These are phyloP conservation scores for Teratosphaeria nubilosa DNA, from an alignment of 2,329 filamentous ascomycete genomes.

Conservation along the genomic window DNA sequence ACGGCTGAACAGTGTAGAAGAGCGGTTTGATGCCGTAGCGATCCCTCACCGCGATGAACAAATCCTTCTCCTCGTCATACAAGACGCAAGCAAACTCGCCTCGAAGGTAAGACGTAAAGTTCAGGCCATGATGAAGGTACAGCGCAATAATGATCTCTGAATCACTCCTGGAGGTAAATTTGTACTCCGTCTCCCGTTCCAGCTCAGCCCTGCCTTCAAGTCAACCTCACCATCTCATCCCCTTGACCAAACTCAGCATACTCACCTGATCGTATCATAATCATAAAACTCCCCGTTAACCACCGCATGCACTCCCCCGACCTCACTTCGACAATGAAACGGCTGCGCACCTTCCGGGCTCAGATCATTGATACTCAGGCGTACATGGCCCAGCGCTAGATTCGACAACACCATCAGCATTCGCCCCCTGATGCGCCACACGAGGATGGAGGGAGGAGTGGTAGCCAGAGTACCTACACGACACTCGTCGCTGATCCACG, in stretches of 20 bases:
- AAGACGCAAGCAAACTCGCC: constrained; percentile 48
- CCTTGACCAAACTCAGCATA: neutral
- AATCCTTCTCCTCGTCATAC: constrained; percentile 35
- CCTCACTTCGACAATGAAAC: constrained; percentile 13
- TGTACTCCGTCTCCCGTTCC: constrained; percentile 27
- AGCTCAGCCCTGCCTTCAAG: constrained; percentile 17
- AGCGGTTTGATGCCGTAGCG: constrained; percentile 50
- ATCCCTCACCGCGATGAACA: constrained; percentile 42
- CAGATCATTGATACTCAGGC: constrained; percentile 46
- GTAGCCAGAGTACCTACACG: constrained; percentile 28
- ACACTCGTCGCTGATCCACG: constrained; percentile 37
- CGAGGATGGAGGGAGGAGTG: neutral
- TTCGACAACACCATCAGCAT: constrained; percentile 13
- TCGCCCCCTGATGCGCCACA: neutral
- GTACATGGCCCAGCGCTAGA: constrained; percentile 39
- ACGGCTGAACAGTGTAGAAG: constrained; percentile 36
- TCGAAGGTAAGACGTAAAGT: constrained; percentile 38
- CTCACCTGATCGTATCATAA: constrained; percentile 35
- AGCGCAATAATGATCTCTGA: constrained; percentile 45
- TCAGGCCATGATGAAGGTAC: constrained; percentile 40
- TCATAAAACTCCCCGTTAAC: constrained; percentile 53
- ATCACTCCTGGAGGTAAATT: constrained; percentile 39
- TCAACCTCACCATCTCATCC: neutral
- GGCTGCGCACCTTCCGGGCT: constrained; percentile 40
- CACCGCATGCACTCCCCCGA: constrained; percentile 42